Base-by-base conservation (phyloP, 148 eudicot species). In the Arbutus unedo region DNA sequence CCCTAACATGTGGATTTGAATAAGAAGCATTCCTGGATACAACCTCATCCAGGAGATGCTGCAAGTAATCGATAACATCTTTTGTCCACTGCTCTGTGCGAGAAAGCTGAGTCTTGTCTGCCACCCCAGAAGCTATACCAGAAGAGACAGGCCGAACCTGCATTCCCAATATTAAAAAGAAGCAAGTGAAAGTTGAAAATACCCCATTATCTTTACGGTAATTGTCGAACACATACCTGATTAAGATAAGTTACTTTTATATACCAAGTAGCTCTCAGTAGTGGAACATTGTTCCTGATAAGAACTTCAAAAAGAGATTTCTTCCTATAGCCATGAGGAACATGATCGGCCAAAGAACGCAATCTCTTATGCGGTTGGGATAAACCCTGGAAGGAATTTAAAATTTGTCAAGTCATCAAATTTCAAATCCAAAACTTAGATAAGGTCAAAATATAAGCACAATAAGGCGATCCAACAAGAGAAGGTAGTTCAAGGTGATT, bases 211-310 rank as follows among this genome's bases (percentile, higher is more conserved):
- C n/a, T 9, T 21, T 60, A 19, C 13, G 0, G 79, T 53, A 43
- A 56, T 44, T 74, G 76, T 16, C 38, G 44, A 55, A 50, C 55
- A 4, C 55, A 8, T 90, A 96, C 99, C 97, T 97, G 99, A 88
- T 93, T 97, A 71, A 97, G 96, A 89, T 97, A 97, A 84, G 93
- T 94, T 73, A 93, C 93, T 93, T 93, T 97, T 82, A 97, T 89
- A 85, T 90, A 97, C 99, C 99, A 97, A 21, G 99, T 94, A n/a
- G 99, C 99, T 86, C 99, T 90, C 86, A 94, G 83, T 85, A 97
- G 81, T 0, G 99, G 96, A 78, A 97, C 97, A 85, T 94, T 93
- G 83, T 97, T 97, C 85, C 89, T 93, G 41, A 94, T 88, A 72
- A 97, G 98, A 78, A 94, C 93, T 85, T 94, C 99, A 85, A 97